phyloP scores from a whole-genome alignment of 805 yeast species.

The Saccharomycopsis lassenensis region DNA sequence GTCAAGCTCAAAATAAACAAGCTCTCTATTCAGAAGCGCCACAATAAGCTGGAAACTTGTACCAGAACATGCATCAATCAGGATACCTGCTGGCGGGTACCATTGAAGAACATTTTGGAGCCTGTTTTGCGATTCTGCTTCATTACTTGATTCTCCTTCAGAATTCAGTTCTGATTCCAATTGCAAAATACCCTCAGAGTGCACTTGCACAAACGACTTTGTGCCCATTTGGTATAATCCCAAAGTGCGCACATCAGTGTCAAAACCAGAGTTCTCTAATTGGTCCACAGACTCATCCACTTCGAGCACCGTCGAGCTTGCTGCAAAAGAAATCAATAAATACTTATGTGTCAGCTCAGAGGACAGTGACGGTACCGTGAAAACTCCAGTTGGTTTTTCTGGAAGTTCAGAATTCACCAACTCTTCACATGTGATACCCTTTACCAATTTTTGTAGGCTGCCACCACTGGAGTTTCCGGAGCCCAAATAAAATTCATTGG shows the following conservation, averaged over 20 bases:
- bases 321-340: slow-evolving; percentile 53
- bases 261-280: slow-evolving; percentile 55
- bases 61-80: slow-evolving; percentile 46
- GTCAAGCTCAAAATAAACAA: slow-evolving; percentile 76
- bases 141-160: slow-evolving; percentile 23
- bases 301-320: slow-evolving; percentile 60
- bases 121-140: no score
- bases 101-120: slow-evolving; percentile 64
- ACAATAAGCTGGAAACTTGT: slow-evolving; percentile 60
- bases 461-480: no score
- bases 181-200: slow-evolving; percentile 58
- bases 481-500: no score
- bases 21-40: slow-evolving; percentile 59
- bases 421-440: slow-evolving; percentile 50
- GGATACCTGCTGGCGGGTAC: slow-evolving; percentile 73
- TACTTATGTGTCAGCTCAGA: slow-evolving; percentile 46
- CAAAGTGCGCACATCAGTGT: slow-evolving; percentile 47
- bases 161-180: slow-evolving; percentile 27
- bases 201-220: slow-evolving; percentile 59
- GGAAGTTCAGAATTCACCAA: slow-evolving; percentile 74
- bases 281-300: slow-evolving; percentile 77
- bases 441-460: no score
- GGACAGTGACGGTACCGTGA: slow-evolving; percentile 43
- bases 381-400: slow-evolving; percentile 45
- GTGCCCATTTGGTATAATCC: slow-evolving; percentile 59